Percentiles rank a stretch among this genome's conserved stretches.
These are phyloP conservation scores for Fusarium fujikuroi DNA, from an alignment of 2,329 filamentous ascomycete species.

Conservation along the genomic window DNA sequence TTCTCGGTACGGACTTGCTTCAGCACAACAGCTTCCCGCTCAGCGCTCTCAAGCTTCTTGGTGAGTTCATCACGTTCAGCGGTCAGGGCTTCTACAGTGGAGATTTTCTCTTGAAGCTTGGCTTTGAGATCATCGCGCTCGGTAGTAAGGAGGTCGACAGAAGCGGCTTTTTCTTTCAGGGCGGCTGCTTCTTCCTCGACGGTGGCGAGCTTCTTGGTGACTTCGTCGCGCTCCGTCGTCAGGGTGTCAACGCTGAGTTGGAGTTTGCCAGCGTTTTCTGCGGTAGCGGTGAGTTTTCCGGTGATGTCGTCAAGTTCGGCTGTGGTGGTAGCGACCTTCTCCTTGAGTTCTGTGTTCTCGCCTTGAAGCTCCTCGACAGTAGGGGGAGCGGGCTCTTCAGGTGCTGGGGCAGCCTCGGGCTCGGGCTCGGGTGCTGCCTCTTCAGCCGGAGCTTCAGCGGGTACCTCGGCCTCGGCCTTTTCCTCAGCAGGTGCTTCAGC, in stretches of 20 bases:
- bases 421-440: conserved; percentile 17
- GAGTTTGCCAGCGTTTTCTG: conserved; percentile 30
- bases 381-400: conserved; percentile 4
- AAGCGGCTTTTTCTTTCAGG: conserved; percentile 32
- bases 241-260: conserved; percentile 25
- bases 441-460: background rate
- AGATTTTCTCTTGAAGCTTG: conserved; percentile 17
- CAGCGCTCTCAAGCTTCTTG: conserved; percentile 38
- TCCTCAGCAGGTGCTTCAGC: conserved; percentile 2
- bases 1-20: conserved; percentile 40
- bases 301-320: conserved; percentile 11
- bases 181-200: conserved; percentile 27
- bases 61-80: conserved; percentile 28
- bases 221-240: conserved; percentile 34
- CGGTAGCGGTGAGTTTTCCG: conserved; percentile 32
- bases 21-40: conserved; percentile 36
- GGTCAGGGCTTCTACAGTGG: conserved; percentile 17
- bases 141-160: conserved; percentile 19
- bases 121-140: conserved; percentile 32
- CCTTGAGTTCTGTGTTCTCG: conserved; percentile 36
- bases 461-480: background rate
- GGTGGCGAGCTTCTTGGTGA: conserved; percentile 37
- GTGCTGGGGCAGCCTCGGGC: background rate
- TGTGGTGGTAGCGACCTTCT: conserved; percentile 29
- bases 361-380: conserved; percentile 10